phyloP scores from a whole-genome alignment of 2,329 filamentous ascomycete genomes.

The Neurospora sp. region DNA sequence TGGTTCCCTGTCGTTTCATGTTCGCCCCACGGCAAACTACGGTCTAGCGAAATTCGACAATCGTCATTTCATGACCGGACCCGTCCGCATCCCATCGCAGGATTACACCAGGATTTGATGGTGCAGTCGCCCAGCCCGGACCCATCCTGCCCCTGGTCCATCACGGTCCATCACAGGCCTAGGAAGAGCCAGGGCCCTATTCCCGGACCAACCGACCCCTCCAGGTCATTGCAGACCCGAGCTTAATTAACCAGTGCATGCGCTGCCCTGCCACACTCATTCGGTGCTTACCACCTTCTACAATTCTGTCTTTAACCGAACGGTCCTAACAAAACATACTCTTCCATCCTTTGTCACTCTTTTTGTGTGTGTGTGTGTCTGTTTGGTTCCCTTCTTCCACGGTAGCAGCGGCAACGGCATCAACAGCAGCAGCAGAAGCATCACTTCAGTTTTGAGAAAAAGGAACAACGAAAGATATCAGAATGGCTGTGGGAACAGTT shows the following conservation, averaged over 20 bases:
- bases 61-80: not conserved
- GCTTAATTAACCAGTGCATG: not conserved
- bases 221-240: not conserved
- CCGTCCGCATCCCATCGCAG: not conserved
- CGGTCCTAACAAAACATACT: not conserved
- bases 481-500: conserved; percentile 76
- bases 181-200: not conserved
- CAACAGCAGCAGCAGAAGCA: not conserved
- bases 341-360: not conserved
- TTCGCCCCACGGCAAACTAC: conserved; percentile 14
- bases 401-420: not conserved
- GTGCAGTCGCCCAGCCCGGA: not conserved
- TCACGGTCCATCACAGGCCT: not conserved
- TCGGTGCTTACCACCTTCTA: not conserved
- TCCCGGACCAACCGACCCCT: not conserved
- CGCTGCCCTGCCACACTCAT: not conserved
- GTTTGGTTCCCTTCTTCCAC: not conserved
- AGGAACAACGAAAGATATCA: not conserved
- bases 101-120: not conserved
- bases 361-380: not conserved
- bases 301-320: not conserved
- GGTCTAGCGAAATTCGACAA: conserved; percentile 15
- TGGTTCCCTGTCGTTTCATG: not conserved
- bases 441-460: not conserved
- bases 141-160: not conserved